These are phyloP conservation scores for Pyrenophora seminiperda DNA, from an alignment of 2,329 filamentous ascomycete genomes.

Conservation along the genomic window DNA sequence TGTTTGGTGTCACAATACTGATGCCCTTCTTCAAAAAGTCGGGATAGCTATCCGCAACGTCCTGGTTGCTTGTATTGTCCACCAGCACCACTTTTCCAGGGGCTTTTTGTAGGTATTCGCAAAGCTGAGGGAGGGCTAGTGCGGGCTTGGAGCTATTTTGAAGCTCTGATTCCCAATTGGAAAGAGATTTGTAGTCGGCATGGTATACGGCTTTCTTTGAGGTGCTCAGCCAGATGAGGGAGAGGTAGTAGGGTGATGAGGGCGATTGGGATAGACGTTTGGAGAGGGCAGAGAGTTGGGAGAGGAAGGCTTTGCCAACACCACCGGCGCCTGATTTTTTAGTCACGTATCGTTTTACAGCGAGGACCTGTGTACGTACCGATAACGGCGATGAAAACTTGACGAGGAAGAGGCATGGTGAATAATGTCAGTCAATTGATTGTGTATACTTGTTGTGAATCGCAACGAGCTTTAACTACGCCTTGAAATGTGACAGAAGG, in stretches of 20 bases:
- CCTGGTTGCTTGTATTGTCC: constrained; percentile 93
- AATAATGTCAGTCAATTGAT: constrained; percentile 4
- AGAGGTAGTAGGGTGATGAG: constrained; percentile 69
- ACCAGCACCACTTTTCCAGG: constrained; percentile 82
- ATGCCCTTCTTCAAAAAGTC: constrained; percentile 79
- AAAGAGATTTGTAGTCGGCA: constrained; percentile 70
- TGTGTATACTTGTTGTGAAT: background rate
- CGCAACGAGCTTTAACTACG: background rate
- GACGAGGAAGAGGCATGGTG: constrained; percentile 51
- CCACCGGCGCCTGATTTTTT: constrained; percentile 75
- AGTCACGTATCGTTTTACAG: constrained; percentile 9
- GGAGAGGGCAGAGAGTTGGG: constrained; percentile 73
- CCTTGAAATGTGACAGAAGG: background rate
- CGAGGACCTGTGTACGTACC: constrained; percentile 34
- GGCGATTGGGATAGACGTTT: constrained; percentile 59
- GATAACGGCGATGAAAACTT: constrained; percentile 56
- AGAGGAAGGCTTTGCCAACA: constrained; percentile 88
- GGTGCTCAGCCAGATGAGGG: constrained; percentile 82
- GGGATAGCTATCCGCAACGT: constrained; percentile 83
- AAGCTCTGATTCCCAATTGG: constrained; percentile 65
- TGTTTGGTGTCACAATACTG: constrained; percentile 94
- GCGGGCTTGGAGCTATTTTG: constrained; percentile 67
- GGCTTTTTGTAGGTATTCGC: constrained; percentile 76
- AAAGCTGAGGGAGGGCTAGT: constrained; percentile 70
- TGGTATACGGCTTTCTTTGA: constrained; percentile 82